These are phyloP conservation scores for Ambrosiella beaveri DNA, from an alignment of 2,329 filamentous ascomycete species.

Conservation along the genomic window DNA sequence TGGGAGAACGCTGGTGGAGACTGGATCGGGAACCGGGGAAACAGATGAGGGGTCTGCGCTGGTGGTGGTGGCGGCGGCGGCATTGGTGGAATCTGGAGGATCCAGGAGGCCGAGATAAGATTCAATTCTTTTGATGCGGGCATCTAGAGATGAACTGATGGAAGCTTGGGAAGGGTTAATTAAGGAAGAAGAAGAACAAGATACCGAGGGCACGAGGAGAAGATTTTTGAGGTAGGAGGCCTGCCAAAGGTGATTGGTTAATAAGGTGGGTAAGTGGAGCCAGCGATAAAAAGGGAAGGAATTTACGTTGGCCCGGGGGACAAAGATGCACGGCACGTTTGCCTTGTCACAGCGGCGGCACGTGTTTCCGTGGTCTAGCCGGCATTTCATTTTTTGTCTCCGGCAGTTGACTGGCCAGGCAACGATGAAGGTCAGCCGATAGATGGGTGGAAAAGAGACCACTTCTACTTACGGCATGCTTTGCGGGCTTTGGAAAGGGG, in stretches of 20 bases:
- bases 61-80: background rate
- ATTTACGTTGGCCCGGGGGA: constrained; percentile 24
- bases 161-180: constrained; percentile 12
- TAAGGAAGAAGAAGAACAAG: background rate
- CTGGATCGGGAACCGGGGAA: background rate
- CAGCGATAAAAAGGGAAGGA: background rate
- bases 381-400: constrained; percentile 21
- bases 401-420: background rate
- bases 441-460: background rate
- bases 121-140: constrained; percentile 17
- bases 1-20: constrained; percentile 6
- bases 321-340: constrained; percentile 24
- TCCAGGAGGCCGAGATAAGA: constrained; percentile 17
- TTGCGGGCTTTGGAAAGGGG: constrained; percentile 18
- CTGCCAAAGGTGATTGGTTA: background rate
- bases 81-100: constrained; percentile 12
- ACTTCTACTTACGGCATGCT: constrained; percentile 18
- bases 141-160: constrained; percentile 12
- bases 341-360: constrained; percentile 21
- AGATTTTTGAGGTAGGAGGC: constrained; percentile 11
- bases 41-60: constrained; percentile 4
- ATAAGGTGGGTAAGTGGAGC: background rate
- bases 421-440: constrained; percentile 14
- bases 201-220: constrained; percentile 11
- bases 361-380: constrained; percentile 20